A percentile compares a stretch with the other conserved stretches of the same genome.
These are phyloP conservation scores for Friedmanniomyces endolithicus DNA, from an alignment of 495 filamentous ascomycete species.

Conservation along the genomic window DNA sequence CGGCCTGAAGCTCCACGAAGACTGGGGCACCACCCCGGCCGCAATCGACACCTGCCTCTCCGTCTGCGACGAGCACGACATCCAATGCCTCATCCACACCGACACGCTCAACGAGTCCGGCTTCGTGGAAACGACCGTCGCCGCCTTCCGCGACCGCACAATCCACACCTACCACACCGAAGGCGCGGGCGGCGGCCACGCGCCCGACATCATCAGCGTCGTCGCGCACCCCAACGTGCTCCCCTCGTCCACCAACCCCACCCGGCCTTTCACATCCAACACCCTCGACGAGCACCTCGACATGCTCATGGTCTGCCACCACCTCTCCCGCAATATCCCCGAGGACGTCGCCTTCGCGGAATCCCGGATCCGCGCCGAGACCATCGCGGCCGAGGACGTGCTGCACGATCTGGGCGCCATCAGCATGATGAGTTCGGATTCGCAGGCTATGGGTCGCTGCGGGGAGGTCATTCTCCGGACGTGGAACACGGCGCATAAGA, in stretches of 20 bases:
- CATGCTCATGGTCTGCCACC: slow-evolving; percentile 99
- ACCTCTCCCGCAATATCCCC: slow-evolving; percentile 79
- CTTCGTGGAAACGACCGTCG: slow-evolving; percentile 87
- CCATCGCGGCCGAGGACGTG: slow-evolving; percentile 94
- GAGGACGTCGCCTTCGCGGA: slow-evolving; percentile 97
- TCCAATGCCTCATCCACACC: slow-evolving; percentile 94
- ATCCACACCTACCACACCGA: slow-evolving; percentile 99
- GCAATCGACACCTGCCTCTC: slow-evolving; percentile 83
- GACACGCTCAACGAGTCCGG: slow-evolving; percentile 97
- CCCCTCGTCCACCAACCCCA: slow-evolving; percentile 86
- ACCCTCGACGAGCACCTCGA: slow-evolving; percentile 95
- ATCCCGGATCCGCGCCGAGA: slow-evolving; percentile 86
- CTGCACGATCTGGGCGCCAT: slow-evolving; percentile 93
- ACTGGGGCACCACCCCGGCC: slow-evolving; percentile 88
- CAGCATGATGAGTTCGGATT: slow-evolving; percentile 95
- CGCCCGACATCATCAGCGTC: slow-evolving; percentile 91
- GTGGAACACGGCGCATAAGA: slow-evolving; percentile 98
- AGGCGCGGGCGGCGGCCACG: slow-evolving; percentile 90
- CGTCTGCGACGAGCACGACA: slow-evolving; percentile 81
- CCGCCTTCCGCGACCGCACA: slow-evolving; percentile 74
- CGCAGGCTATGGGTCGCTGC: slow-evolving; percentile 94
- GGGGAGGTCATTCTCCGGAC: slow-evolving; percentile 91
- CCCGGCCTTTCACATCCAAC: slow-evolving; percentile 81
- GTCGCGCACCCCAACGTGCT: slow-evolving; percentile 89
- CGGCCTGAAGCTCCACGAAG: slow-evolving; percentile 92